Conservation (phyloP, 2,329 filamentous ascomycete genomes). For the Penicillium glabrum region DNA sequence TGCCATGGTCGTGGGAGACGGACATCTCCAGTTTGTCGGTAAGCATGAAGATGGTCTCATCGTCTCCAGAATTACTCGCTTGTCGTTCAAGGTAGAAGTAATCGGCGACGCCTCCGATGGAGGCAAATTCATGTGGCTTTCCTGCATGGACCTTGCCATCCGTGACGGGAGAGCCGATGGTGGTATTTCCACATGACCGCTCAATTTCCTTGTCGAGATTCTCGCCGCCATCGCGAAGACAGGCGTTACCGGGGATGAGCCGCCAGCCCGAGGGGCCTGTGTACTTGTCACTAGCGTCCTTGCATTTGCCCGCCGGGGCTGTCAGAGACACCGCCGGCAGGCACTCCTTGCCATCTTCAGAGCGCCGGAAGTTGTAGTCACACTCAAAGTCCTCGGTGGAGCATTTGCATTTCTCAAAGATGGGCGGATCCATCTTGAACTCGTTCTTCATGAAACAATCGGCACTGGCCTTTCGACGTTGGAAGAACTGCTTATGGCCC, state of each 20-base stretch:
- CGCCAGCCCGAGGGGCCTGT: conserved; percentile 87
- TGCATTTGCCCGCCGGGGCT: conserved; percentile 72
- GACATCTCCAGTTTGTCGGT: conserved; percentile 63
- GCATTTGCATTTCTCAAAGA: conserved; percentile 77
- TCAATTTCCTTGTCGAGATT: conserved; percentile 74
- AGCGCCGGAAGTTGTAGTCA: conserved; percentile 82
- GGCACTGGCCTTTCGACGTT: conserved; percentile 78
- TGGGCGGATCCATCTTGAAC: conserved; percentile 73
- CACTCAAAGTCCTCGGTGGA: conserved; percentile 88
- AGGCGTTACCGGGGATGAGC: conserved; percentile 80
- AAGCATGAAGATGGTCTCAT: conserved; percentile 71
- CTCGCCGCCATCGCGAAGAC: conserved; percentile 59
- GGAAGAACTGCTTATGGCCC: conserved; percentile 90
- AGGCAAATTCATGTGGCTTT: conserved; percentile 60
- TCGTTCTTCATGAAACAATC: conserved; percentile 86
- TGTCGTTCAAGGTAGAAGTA: conserved; percentile 79
- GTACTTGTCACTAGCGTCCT: conserved; percentile 70
- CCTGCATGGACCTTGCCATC: conserved; percentile 66
- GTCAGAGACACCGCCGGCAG: conserved; percentile 61
- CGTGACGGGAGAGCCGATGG: conserved; percentile 49
- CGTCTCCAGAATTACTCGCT: conserved; percentile 60
- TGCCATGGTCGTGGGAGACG: conserved; percentile 82
- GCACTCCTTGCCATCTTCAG: conserved; percentile 68
- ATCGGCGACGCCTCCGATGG: conserved; percentile 48
- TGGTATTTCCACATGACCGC: conserved; percentile 69